Evolutionary conservation across 352 stramenopile genomes (phyloP).

Genomic region (Pythium utonaiense): DNA sequence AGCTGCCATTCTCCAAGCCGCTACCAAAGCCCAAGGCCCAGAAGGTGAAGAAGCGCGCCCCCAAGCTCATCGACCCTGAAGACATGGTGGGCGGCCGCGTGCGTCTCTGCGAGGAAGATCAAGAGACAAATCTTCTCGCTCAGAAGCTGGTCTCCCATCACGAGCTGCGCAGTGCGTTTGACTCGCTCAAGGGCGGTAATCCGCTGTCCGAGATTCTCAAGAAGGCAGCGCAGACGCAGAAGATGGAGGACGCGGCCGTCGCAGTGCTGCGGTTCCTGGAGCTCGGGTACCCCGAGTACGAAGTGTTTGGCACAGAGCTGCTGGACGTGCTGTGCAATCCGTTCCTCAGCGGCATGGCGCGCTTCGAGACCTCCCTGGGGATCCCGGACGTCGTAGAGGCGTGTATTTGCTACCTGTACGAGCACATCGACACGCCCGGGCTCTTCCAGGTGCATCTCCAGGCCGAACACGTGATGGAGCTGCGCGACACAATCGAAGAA

Average conservation of each 20-base stretch:
- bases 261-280: slow-evolving; percentile 80
- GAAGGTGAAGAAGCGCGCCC: slow-evolving; percentile 51
- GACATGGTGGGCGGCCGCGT: slow-evolving; percentile 79
- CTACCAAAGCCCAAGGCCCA: slow-evolving; percentile 41
- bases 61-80: slow-evolving; percentile 78
- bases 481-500: slow-evolving; percentile 80
- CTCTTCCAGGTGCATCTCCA: slow-evolving; percentile 81
- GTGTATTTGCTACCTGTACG: slow-evolving; percentile 77
- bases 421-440: slow-evolving; percentile 67
- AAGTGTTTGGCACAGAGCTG: slow-evolving; percentile 74
- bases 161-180: slow-evolving; percentile 62
- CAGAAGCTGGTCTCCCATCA: slow-evolving; percentile 78
- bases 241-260: slow-evolving; percentile 63
- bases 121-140: slow-evolving; percentile 59
- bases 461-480: slow-evolving; percentile 70
- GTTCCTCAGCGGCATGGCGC: slow-evolving; percentile 80
- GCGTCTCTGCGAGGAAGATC: slow-evolving; percentile 59
- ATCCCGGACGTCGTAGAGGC: slow-evolving; percentile 76
- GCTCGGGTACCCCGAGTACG: slow-evolving; percentile 81
- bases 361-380: slow-evolving; percentile 82
- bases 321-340: slow-evolving; percentile 80
- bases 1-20: slow-evolving; percentile 69
- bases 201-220: slow-evolving; percentile 67
- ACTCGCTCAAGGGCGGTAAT: slow-evolving; percentile 72
- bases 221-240: slow-evolving; percentile 52